These are phyloP conservation scores for Tolypocladium capitatum DNA, from an alignment of 2,329 filamentous ascomycete species.

Conservation along the genomic window DNA sequence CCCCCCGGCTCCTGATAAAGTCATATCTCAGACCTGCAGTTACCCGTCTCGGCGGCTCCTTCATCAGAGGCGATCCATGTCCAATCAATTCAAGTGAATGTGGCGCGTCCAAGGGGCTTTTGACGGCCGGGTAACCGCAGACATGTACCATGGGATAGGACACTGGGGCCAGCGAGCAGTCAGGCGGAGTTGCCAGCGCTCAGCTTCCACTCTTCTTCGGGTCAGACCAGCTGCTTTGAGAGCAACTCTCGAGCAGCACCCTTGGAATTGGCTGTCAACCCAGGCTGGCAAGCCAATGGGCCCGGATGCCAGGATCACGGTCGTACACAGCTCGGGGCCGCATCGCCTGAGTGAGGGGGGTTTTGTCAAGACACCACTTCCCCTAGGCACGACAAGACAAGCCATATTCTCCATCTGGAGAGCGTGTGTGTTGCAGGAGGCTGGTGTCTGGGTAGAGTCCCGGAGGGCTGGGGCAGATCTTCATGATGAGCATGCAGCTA, in stretches of 20 bases:
- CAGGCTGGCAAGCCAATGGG: not conserved
- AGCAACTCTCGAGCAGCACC: not conserved
- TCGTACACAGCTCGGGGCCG: not conserved
- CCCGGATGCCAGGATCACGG: not conserved
- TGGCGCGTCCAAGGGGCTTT: not conserved
- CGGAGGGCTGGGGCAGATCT: not conserved
- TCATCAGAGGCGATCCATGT: conserved; percentile 1
- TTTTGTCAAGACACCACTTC: conserved; percentile 1
- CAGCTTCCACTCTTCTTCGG: not conserved
- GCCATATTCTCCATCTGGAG: not conserved
- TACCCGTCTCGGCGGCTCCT: conserved; percentile 8
- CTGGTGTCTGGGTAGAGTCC: not conserved
- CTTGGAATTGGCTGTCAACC: not conserved
- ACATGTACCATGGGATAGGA: not conserved
- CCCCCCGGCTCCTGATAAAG: not conserved
- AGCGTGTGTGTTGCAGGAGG: not conserved
- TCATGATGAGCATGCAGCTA: not conserved
- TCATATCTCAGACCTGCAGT: conserved; percentile 7
- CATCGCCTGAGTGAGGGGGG: not conserved
- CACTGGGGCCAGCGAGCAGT: not conserved
- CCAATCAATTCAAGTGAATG: conserved; percentile 1
- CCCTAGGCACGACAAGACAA: not conserved
- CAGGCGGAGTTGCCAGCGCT: not conserved
- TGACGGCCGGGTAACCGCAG: conserved; percentile 3
- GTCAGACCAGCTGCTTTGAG: not conserved